Conservation (phyloP, 1,139 yeast species). For the Kodamaea fungicola region DNA sequence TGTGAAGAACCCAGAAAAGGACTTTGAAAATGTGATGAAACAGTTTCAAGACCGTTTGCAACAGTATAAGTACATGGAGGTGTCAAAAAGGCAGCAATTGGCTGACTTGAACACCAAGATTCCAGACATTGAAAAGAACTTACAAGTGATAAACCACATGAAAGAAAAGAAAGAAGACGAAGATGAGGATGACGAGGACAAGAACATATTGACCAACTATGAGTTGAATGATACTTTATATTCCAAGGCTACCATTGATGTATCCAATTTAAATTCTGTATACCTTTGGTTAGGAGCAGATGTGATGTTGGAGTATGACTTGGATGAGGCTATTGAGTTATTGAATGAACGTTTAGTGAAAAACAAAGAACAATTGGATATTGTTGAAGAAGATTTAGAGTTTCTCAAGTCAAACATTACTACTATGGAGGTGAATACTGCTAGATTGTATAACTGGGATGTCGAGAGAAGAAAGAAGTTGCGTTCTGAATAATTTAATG, state of each 20-base stretch:
- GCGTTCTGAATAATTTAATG: neutral
- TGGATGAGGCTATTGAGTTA: conserved; percentile 78
- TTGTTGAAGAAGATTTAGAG: conserved; percentile 81
- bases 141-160: conserved; percentile 66
- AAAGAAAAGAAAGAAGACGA: conserved; percentile 39
- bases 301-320: conserved; percentile 92
- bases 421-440: conserved; percentile 96
- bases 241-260: conserved; percentile 72
- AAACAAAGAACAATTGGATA: conserved; percentile 56
- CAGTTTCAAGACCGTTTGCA: conserved; percentile 78
- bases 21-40: conserved; percentile 64
- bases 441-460: conserved; percentile 94
- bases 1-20: conserved; percentile 60
- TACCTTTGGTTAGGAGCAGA: conserved; percentile 96
- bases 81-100: conserved; percentile 68
- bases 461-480: conserved; percentile 70
- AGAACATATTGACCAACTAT: conserved; percentile 63
- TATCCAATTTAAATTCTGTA: conserved; percentile 48
- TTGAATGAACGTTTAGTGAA: conserved; percentile 59
- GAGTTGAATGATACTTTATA: conserved; percentile 91
- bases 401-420: conserved; percentile 90
- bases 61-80: conserved; percentile 83
- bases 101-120: conserved; percentile 68
- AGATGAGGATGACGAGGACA: conserved; percentile 28
- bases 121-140: conserved; percentile 85